Evolutionary conservation across 495 filamentous ascomycete species (phyloP).

Genomic region (Viridothelium virens): DNA sequence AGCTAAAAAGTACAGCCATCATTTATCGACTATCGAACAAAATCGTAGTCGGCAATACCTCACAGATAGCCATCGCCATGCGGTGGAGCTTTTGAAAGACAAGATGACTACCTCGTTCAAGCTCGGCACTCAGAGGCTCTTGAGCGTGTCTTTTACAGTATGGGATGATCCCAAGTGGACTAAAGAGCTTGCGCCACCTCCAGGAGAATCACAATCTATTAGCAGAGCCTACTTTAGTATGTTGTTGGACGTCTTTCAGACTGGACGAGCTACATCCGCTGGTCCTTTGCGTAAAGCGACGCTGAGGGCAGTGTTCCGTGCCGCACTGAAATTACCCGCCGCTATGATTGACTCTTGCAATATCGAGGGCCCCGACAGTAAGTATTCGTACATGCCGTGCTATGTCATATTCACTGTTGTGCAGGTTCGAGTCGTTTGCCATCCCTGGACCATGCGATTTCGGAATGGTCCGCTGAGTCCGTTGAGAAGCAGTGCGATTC

Average conservation of each 20-base stretch:
- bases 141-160: not conserved
- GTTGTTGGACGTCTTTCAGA: not conserved
- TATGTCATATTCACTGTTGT: too few species aligned
- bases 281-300: not conserved
- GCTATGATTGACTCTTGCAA: not conserved
- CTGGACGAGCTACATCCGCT: not conserved
- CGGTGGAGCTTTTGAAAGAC: not conserved
- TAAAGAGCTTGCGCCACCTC: not conserved
- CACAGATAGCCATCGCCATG: not conserved
- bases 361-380: not conserved
- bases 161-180: not conserved
- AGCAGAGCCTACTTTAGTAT: not conserved
- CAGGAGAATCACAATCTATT: not conserved
- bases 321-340: not conserved
- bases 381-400: not conserved
- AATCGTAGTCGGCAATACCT: constrained; percentile 12
- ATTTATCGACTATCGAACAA: constrained; percentile 13
- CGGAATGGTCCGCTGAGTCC: not conserved
- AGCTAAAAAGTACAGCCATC: not conserved
- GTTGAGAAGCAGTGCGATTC: not conserved
- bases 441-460: not conserved
- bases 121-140: not conserved
- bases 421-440: not conserved
- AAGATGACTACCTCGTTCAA: not conserved
- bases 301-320: not conserved